Percentiles rank a stretch among this genome's conserved stretches.
These are phyloP conservation scores for Auriscalpium microsporum DNA, from an alignment of 768 basidiomycete species.

Conservation along the genomic window DNA sequence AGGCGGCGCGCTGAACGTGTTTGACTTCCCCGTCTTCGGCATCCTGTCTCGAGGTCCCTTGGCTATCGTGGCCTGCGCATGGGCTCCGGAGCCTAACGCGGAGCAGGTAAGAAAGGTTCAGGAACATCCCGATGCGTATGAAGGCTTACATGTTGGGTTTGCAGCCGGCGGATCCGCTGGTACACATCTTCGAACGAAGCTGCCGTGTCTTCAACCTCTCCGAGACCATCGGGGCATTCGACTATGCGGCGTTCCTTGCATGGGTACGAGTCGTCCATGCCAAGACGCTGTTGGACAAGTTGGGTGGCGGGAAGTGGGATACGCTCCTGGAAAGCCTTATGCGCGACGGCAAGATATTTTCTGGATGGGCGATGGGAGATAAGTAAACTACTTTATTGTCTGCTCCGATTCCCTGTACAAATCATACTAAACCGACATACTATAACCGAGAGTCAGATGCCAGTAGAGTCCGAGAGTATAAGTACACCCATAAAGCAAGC, in stretches of 20 bases:
- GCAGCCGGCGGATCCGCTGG: no score
- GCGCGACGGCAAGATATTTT: neutral
- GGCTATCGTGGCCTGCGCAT: neutral
- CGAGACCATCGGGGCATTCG: neutral
- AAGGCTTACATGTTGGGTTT: no score
- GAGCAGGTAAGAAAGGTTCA: no score
- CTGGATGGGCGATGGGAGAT: neutral
- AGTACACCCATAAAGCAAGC: no score
- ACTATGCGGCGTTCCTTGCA: neutral
- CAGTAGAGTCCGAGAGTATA: no score
- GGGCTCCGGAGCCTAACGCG: neutral
- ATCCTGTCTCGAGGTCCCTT: neutral
- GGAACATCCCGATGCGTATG: no score
- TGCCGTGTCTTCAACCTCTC: neutral
- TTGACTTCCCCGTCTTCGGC: constrained; percentile 7
- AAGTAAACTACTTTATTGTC: no score
- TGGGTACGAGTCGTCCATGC: neutral
- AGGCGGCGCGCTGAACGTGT: neutral
- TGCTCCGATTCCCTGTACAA: no score
- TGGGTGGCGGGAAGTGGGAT: neutral
- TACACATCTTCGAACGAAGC: neutral
- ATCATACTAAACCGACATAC: no score
- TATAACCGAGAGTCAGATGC: no score
- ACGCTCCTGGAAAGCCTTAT: neutral
- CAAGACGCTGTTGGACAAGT: neutral